phyloP scores from a whole-genome alignment of 805 yeast species.

The Zygoascus tannicola region DNA sequence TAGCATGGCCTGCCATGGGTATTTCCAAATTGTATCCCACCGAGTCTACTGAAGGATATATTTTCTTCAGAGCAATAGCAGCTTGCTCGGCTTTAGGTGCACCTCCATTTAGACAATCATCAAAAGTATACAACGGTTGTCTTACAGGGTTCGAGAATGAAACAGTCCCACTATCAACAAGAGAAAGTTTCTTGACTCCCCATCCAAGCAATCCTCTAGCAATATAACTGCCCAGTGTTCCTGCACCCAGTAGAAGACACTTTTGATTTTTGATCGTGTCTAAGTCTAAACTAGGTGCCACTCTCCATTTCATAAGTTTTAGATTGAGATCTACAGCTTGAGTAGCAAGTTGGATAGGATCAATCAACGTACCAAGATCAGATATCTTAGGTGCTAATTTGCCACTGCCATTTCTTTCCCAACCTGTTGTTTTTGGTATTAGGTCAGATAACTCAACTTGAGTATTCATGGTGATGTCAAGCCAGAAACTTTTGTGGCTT shows the following conservation, averaged over 20 bases:
- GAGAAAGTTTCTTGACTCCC: conserved; percentile 82
- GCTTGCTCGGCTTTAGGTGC: conserved; percentile 70
- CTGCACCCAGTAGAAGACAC: conserved; percentile 84
- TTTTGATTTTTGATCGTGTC: conserved; percentile 51
- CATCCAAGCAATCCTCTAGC: conserved; percentile 82
- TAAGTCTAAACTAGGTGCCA: conserved; percentile 72
- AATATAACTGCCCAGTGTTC: conserved; percentile 91
- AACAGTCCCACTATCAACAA: conserved; percentile 83
- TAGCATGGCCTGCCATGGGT: conserved; percentile 94
- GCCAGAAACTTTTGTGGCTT: conserved; percentile 22
- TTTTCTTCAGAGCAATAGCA: conserved; percentile 56
- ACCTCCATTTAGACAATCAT: conserved; percentile 74
- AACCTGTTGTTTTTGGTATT: conserved; percentile 50
- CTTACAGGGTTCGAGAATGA: conserved; percentile 94
- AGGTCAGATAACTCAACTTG: conserved; percentile 1
- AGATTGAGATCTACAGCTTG: conserved; percentile 90
- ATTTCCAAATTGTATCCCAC: conserved; percentile 60
- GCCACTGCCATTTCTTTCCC: conserved; percentile 75
- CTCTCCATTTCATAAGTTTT: conserved; percentile 93
- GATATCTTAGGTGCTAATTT: conserved; percentile 75
- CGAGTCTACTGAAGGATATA: conserved; percentile 70
- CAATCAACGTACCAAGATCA: conserved; percentile 69
- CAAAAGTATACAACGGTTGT: conserved; percentile 75
- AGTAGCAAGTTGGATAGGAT: conserved; percentile 73
- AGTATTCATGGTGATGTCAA: conserved; percentile 13